Conservation (phyloP, 306 rosid species). For the Vigna trinervia region DNA sequence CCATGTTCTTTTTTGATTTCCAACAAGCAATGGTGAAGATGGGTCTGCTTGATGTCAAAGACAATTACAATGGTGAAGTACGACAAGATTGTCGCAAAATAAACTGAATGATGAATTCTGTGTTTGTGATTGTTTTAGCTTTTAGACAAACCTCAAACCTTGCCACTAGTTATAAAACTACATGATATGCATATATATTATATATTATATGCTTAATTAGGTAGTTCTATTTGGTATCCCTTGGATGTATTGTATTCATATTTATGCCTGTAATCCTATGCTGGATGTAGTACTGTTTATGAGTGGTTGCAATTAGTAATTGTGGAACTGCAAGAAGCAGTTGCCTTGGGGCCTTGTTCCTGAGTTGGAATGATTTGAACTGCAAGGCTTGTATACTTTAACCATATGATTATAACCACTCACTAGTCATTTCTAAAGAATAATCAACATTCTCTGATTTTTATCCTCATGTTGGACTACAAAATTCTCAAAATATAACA, state of each 20-base stretch:
- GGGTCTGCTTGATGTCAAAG: slow-evolving; percentile 73
- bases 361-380: too few species aligned
- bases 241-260: not conserved
- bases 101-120: slow-evolving; percentile 44
- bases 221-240: slow-evolving; percentile 22
- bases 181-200: slow-evolving; percentile 32
- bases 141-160: not conserved
- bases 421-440: too few species aligned
- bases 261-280: not conserved
- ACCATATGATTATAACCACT: too few species aligned
- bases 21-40: slow-evolving; percentile 82
- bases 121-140: slow-evolving; percentile 15
- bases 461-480: too few species aligned
- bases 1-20: slow-evolving; percentile 83
- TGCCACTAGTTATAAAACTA: slow-evolving; percentile 13
- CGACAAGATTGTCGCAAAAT: slow-evolving; percentile 67
- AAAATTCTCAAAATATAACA: too few species aligned
- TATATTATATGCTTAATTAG: slow-evolving; percentile 24
- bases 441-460: too few species aligned
- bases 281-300: too few species aligned
- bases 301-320: too few species aligned
- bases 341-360: too few species aligned
- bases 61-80: slow-evolving; percentile 66
- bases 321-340: too few species aligned
- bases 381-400: too few species aligned